Evolutionary conservation across 139 green algal genomes (phyloP).

Genomic region (Closterium sp.): DNA sequence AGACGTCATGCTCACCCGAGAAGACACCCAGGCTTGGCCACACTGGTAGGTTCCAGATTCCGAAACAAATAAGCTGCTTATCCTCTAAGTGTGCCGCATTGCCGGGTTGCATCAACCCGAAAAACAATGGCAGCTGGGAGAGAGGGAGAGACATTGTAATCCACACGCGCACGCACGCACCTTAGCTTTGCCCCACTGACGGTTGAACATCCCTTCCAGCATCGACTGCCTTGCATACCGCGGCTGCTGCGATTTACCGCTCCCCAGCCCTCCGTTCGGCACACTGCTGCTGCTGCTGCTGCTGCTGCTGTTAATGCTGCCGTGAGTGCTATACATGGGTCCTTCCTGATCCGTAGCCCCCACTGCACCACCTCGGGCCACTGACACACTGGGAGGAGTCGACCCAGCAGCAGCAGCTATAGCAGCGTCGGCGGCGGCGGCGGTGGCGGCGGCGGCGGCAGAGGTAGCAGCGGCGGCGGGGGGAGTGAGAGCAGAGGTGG

Average conservation of each 20-base stretch:
- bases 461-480: background rate
- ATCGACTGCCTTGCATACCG: background rate
- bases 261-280: background rate
- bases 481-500: background rate
- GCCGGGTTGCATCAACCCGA: too few relatives aligned
- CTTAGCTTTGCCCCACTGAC: background rate
- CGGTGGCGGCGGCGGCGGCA: background rate
- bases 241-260: background rate
- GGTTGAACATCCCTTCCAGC: background rate
- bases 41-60: too few relatives aligned
- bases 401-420: background rate
- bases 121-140: too few relatives aligned
- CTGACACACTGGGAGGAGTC: background rate
- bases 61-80: too few relatives aligned
- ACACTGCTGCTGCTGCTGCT: background rate
- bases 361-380: background rate
- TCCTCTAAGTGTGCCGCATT: too few relatives aligned
- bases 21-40: too few relatives aligned
- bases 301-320: background rate
- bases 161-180: background rate
- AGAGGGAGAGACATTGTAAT: too few relatives aligned
- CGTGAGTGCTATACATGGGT: background rate
- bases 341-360: background rate
- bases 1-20: too few relatives aligned
- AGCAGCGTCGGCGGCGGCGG: background rate